Evolutionary conservation across 768 basidiomycete species (phyloP), one percentile per base, ranked within the genome.

Genomic region (Amanita phalloides): DNA sequence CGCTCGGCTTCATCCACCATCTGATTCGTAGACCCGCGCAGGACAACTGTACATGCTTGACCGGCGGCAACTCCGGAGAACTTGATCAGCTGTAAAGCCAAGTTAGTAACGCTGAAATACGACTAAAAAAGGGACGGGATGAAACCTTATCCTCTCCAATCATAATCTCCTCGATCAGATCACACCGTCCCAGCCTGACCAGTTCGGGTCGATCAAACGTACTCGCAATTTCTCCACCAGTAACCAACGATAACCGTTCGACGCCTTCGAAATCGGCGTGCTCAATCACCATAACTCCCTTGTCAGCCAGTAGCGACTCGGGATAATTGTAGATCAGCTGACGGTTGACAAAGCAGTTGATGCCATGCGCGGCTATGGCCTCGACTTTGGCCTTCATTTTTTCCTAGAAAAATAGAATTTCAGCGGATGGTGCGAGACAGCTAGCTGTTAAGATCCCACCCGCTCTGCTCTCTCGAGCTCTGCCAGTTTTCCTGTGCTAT

Each of bases 311-410:
- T 0, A 99, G 72, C 1, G 86, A 90, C 66, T 99, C 96, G 39
- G 96, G 96, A 65, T 97, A 98, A 76, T 99, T 98, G 81, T 98
- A 99, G 70, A 99, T 90, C 42, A 99, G 77, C 64, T 99, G 96
- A 47, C 96, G 81, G 71, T 99, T 99, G 56, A 98, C 92, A 66
- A 99, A 98, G 68, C 84, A 86, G 61, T 91, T 98, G 73, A 98
- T 90, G 48, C 95, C 95, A 59, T 96, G 93, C 0, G 86, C 68
- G 4, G 93, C 91, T 60, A 99, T 98, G 11, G 85, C 82, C 43
- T 92, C 90, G 5, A 99, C 94, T 72, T 98, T 99, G 54, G 81
- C 84, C 71, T 95, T 96, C 96, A 99, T 99, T 78, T 99, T 98
- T 73, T 97, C 96, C 90, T 93, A 62, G n/a, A 47, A 30, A 6